A percentile compares a stretch with the other conserved stretches of the same genome.
These are phyloP conservation scores for Trichoderma cornu-damae DNA, from an alignment of 2,329 filamentous ascomycete species.

Conservation along the genomic window DNA sequence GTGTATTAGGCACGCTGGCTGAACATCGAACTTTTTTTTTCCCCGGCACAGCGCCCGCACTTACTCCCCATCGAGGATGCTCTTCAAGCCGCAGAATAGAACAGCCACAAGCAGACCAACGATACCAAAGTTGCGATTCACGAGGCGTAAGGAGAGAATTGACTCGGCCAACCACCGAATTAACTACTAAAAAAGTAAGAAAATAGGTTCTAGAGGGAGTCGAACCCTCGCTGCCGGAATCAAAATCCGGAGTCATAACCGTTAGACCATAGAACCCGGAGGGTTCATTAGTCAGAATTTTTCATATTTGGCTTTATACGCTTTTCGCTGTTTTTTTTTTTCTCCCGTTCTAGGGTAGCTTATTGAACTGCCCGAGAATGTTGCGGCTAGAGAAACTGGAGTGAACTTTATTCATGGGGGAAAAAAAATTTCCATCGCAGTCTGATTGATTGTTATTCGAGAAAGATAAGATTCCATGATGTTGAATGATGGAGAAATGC, in stretches of 20 bases:
- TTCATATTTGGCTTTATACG: neutral
- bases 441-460: neutral
- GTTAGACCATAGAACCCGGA: slow-evolving; percentile 21
- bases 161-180: neutral
- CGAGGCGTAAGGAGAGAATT: neutral
- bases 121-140: neutral
- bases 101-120: neutral
- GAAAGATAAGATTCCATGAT: neutral
- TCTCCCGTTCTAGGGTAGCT: neutral
- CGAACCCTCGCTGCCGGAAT: slow-evolving; percentile 23
- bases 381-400: neutral
- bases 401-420: neutral
- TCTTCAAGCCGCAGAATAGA: neutral
- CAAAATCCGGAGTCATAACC: slow-evolving; percentile 23
- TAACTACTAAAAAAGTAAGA: neutral
- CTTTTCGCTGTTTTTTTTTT: neutral
- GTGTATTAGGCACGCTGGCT: too few species aligned
- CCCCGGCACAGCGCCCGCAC: too few species aligned
- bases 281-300: neutral
- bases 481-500: neutral
- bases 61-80: too few species aligned
- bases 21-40: too few species aligned
- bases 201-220: slow-evolving; percentile 19
- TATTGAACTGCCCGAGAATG: neutral
- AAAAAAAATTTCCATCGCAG: neutral